A percentile compares a stretch with the other conserved stretches of the same genome.
Conservation (phyloP, 108 stramenopile species). For the Mayamaea pseudoterrestris region DNA sequence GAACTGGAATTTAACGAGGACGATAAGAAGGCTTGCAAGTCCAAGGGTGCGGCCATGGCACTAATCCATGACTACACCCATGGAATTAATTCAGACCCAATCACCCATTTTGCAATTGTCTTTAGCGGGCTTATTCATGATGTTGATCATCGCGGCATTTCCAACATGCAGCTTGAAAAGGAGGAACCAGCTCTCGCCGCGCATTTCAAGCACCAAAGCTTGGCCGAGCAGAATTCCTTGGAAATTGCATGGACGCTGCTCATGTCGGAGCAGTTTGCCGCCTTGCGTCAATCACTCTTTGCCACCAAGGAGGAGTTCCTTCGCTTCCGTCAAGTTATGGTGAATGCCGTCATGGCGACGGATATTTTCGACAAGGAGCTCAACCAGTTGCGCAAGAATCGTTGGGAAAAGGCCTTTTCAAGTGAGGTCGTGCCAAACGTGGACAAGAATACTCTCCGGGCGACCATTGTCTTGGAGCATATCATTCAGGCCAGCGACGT, state of each 20-base stretch:
- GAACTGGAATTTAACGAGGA: slow-evolving; percentile 3
- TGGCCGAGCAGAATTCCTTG: slow-evolving; percentile 39
- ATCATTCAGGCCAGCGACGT: neutral
- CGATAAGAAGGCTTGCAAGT: neutral
- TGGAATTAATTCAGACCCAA: slow-evolving; percentile 6
- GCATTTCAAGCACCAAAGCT: slow-evolving; percentile 34
- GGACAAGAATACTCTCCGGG: neutral
- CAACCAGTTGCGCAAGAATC: no score
- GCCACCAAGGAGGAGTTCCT: neutral
- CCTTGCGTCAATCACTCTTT: neutral
- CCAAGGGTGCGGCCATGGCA: neutral
- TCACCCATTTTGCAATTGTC: slow-evolving; percentile 4
- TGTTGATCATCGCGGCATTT: slow-evolving; percentile 17
- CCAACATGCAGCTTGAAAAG: slow-evolving; percentile 12
- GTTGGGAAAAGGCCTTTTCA: no score
- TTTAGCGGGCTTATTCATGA: slow-evolving; percentile 10
- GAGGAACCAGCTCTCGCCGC: slow-evolving; percentile 21
- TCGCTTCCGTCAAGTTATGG: slow-evolving; percentile 1
- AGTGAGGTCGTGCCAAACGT: no score
- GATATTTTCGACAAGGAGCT: no score
- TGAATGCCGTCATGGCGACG: no score
- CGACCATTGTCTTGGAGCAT: neutral
- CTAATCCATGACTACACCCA: slow-evolving; percentile 5
- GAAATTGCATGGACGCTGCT: slow-evolving; percentile 33
- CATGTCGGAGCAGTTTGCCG: neutral